Base-by-base conservation (phyloP, 345 rosid genomes). In the Hibiscus syriacus region DNA sequence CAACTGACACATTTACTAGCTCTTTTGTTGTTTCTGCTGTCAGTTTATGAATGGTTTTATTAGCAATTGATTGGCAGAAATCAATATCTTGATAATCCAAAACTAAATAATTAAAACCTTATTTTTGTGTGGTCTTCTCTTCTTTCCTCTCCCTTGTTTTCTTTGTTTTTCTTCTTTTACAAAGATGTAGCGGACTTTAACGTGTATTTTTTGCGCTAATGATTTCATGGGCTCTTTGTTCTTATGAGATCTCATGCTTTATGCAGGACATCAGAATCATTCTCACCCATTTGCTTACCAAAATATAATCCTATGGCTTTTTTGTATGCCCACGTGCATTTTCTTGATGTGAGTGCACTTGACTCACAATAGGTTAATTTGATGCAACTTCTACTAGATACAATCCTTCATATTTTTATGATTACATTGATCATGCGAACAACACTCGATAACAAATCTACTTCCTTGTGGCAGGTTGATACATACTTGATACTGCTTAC, bases 251-350 rank as follows among this genome's bases (percentile, higher is more conserved):
- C 20, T 57, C 67, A 63, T 59, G 49, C 66, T 52, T 73, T 62
- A 45, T 80, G 83, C 98, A 92, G 99, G 86, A 92, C 94, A 45
- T 92, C 99, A 58, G 99, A 95, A 74, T 90, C 92, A 58, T 95
- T 95, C 75, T 95, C 96, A 16, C 99, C 99, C 73, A 95, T 92
- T 78, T 95, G 99, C 83, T 80, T 95, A 55, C 99, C 98, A 50
- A 85, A 97, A 87, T 95, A 95, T 77, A 95, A 95, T 74, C 88
- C 99, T 55, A 82, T 81, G 86, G 93, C 98, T 23, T 95, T 95
- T 82, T 76, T 95, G 70, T 88, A 95, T 80, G 96, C 98, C 39
- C 92, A 95, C 79, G 96, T 95, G 72, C 88, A 88, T 76, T 95
- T 82, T 81, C 83, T 90, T 66, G 98, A 92, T 76, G 99, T 95